Evolutionary conservation across 1,139 yeast species (phyloP), one percentile per base, ranked within the genome.

Genomic region (Candida neerlandica): DNA sequence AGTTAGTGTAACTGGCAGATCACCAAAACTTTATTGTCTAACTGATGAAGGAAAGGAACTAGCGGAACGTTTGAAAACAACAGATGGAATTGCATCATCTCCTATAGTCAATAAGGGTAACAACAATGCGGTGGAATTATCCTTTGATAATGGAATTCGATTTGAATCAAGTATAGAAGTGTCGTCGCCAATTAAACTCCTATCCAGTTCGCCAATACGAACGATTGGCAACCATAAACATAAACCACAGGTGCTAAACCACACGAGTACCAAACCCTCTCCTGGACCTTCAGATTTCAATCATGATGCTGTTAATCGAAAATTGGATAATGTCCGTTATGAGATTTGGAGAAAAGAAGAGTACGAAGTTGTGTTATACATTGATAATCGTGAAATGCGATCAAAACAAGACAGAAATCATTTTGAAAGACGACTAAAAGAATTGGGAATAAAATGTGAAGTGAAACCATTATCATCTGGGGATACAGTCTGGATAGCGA

Each of bases 401-500:
- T 82, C 92, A 0, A 73, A 71, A 51, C 69, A 63, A 35, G 91
- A 89, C 40, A 70, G 94, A 14, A 86, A 82, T 52, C 86, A 78
- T 61, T 89, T 89, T 60, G 68, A 73, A 5, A 75, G 72, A 3
- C 80, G 85, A 39, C 70, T 94, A n/a, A 62, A 60, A 1, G 61
- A 71, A 12, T 65, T 76, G 23, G 84, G 84, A 0, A 71, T 88
- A 1, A 66, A 70, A 4, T 75, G 82, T 46, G 86, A 81, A 19
- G 80, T 80, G 0, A 67, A 81, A 45, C 73, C 87, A 1, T 71
- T 95, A 37, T 72, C 96, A 0, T 82, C 92, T 1, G 98, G 99
- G 1, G 99, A 95, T 71, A 84, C 86, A 0, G 58, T 88, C 9
- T 95, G 99, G 99, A 77, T 91, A 3, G 99, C 97, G 0, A 77